Evolutionary conservation across 2,329 filamentous ascomycete genomes (phyloP).

Genomic region (Phaeosphaeria sp.): DNA sequence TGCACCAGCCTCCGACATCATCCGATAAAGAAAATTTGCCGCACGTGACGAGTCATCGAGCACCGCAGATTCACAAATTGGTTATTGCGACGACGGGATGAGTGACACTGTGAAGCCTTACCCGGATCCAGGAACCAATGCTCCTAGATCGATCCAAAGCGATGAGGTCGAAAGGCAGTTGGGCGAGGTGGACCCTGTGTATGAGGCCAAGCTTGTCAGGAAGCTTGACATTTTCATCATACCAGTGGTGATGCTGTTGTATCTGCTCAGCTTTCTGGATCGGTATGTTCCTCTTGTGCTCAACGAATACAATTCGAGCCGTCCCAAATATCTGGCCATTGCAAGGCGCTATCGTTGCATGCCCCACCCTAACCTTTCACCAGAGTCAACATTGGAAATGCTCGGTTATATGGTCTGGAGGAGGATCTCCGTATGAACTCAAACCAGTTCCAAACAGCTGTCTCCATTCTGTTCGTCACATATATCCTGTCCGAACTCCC

Average conservation of each 20-base stretch:
- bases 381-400: constrained; percentile 75
- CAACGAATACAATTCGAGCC: neutral
- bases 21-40: neutral
- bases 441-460: constrained; percentile 70
- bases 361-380: constrained; percentile 10
- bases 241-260: constrained; percentile 71
- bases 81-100: constrained; percentile 21
- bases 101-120: constrained; percentile 36
- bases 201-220: constrained; percentile 64
- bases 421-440: constrained; percentile 65
- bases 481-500: constrained; percentile 55
- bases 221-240: constrained; percentile 71
- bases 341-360: neutral
- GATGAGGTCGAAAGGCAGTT: constrained; percentile 35
- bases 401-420: constrained; percentile 67
- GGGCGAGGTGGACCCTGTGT: constrained; percentile 46
- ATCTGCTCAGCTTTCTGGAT: constrained; percentile 78
- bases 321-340: neutral
- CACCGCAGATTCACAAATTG: neutral
- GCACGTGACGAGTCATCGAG: constrained; percentile 8
- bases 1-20: neutral
- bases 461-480: constrained; percentile 54
- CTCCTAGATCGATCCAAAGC: constrained; percentile 19
- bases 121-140: constrained; percentile 14
- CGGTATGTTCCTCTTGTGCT: constrained; percentile 55